Base-by-base conservation (phyloP, 169 alveolate species). In the Plasmodium berghei region DNA sequence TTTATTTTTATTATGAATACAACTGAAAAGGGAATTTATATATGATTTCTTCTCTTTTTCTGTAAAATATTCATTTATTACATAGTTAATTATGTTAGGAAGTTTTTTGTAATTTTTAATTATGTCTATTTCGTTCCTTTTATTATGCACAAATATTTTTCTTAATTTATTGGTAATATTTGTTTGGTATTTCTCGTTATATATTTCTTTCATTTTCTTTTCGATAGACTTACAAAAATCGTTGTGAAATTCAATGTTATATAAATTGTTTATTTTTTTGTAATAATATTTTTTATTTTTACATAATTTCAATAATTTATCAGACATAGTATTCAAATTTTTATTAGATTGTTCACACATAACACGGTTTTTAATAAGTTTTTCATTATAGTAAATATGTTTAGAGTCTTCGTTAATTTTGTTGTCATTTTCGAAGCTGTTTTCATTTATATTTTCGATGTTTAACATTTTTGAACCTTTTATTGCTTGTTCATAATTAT, bases 1-100 rank as follows among this genome's bases (percentile, higher is more conserved):
- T 72, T 54, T 86, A 18, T 86, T 71, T 45, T 49, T 69, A 54
- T 86, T 86, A 46, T 86, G 91, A 18, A 86, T 86, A 71, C 91
- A 70, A 58, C 45, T 26, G 24, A 86, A 58, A 20, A 86, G 87
- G 16, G 14, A 58, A 54, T 86, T 86, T 26, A 86, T 12, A 56
- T 71, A 70, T 5, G 75, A 56, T n/a, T 45, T 56, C 56, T 86
- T 86, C 64, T 86, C 91, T 26, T 48, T 46, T 2, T 10, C 8
- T 16, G 64, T 70, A 71, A 72, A 63, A 71, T 34, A 42, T 34
- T 85, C 73, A 45, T 42, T 52, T 40, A 83, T 83, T 46, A 67
- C 59, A 18, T 28, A 34, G 42, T 71, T 67, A 42, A 83, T 58
- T 34, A 34, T 34, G 42, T 34, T 34, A 34, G 42, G 42, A 34